Evolutionary conservation across 192 early-diverging fungal species (phyloP).

Genomic region (Pilaira anomala): DNA sequence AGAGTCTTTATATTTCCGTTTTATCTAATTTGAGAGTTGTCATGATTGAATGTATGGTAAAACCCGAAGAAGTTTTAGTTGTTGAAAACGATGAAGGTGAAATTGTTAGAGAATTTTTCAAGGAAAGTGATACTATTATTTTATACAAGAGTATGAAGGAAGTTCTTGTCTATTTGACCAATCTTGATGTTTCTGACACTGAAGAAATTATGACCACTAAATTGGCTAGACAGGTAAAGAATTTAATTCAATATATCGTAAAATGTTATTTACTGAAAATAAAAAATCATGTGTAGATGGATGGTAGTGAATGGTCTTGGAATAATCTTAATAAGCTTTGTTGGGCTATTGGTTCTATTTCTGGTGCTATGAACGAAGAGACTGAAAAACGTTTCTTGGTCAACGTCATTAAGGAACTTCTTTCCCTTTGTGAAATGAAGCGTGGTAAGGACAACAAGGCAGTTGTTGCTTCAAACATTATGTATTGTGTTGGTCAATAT

Average conservation of each 20-base stretch:
- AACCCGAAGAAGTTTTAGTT: slow-evolving; percentile 96
- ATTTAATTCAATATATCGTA: not conserved
- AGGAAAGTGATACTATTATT: slow-evolving; percentile 97
- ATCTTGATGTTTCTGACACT: slow-evolving; percentile 91
- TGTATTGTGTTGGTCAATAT: slow-evolving; percentile 99
- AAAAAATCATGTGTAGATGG: slow-evolving; percentile 67
- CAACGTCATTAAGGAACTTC: slow-evolving; percentile 96
- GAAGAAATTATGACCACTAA: slow-evolving; percentile 96
- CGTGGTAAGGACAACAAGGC: slow-evolving; percentile 99
- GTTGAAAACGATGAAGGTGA: slow-evolving; percentile 99
- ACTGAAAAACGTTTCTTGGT: slow-evolving; percentile 97
- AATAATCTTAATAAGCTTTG: slow-evolving; percentile 96
- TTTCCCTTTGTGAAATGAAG: slow-evolving; percentile 94
- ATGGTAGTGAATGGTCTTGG: slow-evolving; percentile 98
- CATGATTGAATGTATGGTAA: slow-evolving; percentile 99
- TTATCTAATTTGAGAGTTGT: slow-evolving; percentile 85
- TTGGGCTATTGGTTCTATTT: slow-evolving; percentile 99
- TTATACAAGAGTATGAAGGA: slow-evolving; percentile 98
- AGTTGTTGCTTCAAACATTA: slow-evolving; percentile 98
- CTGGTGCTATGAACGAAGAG: slow-evolving; percentile 95
- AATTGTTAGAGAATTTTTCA: slow-evolving; percentile 95
- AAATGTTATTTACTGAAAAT: not conserved
- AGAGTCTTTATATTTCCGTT: slow-evolving; percentile 80
- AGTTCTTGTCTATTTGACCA: slow-evolving; percentile 94
- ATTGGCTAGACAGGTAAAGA: slow-evolving; percentile 77